Percentiles rank a stretch among this genome's conserved stretches.
Conservation (phyloP, 164 flowering plant genomes). For the Chimonanthus praecox region DNA sequence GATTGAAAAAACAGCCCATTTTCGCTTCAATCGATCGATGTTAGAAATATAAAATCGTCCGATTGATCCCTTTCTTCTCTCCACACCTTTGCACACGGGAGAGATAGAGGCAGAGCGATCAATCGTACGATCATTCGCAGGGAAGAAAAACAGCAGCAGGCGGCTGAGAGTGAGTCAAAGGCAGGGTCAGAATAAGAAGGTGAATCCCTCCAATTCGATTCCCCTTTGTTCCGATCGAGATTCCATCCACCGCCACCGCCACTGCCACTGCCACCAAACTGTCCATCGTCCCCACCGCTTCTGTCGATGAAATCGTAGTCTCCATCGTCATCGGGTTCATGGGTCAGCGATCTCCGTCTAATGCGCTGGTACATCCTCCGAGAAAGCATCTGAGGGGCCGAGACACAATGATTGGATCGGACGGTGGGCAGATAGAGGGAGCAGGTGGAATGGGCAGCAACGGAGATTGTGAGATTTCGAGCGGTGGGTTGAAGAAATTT, state of each 20-base stretch:
- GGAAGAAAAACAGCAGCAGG: too few species aligned
- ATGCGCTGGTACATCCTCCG: slow-evolving; percentile 31
- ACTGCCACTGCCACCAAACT: slow-evolving; percentile 29
- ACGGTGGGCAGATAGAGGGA: slow-evolving; percentile 49
- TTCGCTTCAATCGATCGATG: too few species aligned
- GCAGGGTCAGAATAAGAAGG: slow-evolving; percentile 50
- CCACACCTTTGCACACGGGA: too few species aligned
- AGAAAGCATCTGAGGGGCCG: slow-evolving; percentile 28
- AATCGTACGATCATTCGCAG: too few species aligned
- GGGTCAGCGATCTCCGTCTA: slow-evolving; percentile 27
- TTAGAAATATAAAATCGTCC: too few species aligned
- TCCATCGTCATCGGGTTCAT: slow-evolving; percentile 26
- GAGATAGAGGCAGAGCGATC: too few species aligned
- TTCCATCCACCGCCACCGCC: slow-evolving; percentile 58
- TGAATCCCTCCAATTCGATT: slow-evolving; percentile 39
- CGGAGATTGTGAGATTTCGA: slow-evolving; percentile 29
- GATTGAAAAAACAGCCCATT: too few species aligned
- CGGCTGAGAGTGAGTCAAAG: too few species aligned
- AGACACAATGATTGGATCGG: slow-evolving; percentile 17
- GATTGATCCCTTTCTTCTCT: too few species aligned
- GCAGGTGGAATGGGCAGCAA: slow-evolving; percentile 32
- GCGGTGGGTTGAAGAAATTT: slow-evolving; percentile 6
- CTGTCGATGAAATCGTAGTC: slow-evolving; percentile 18
- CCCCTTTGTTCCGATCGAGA: slow-evolving; percentile 37
- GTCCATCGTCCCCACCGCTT: slow-evolving; percentile 33